Conservation (phyloP, 306 rosid genomes). For the Gleditsia sinensis region DNA sequence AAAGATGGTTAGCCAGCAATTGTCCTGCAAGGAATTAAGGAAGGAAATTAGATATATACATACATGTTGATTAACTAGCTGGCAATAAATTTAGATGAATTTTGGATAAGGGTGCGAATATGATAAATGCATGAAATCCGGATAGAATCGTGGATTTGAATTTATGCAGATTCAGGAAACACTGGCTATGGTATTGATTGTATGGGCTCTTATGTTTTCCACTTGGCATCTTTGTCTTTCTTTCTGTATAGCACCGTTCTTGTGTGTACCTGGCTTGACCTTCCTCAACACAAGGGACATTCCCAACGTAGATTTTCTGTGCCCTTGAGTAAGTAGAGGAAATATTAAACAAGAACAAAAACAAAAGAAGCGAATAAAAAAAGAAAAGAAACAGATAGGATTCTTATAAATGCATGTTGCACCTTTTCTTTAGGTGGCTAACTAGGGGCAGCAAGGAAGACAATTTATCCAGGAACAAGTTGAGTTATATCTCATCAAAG, state of each 20-base stretch:
- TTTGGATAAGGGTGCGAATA: background rate
- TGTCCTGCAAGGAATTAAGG: background rate
- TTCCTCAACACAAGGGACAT: background rate
- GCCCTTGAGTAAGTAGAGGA: no score
- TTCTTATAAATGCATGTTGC: no score
- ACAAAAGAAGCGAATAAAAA: no score
- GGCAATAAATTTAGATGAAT: background rate
- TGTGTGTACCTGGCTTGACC: background rate
- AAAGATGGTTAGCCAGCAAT: background rate
- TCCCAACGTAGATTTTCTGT: background rate
- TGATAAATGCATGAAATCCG: background rate
- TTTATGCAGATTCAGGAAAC: background rate
- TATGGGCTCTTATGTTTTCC: no score
- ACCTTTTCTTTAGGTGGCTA: no score
- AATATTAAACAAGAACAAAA: no score
- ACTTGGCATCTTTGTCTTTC: background rate
- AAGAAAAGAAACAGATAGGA: no score
- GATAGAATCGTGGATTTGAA: background rate
- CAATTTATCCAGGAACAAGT: no score
- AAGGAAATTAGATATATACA: background rate
- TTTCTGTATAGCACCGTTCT: background rate
- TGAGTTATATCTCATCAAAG: no score
- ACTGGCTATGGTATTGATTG: background rate
- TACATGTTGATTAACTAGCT: background rate
- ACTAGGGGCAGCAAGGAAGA: no score